Percentiles rank a stretch among this genome's conserved stretches.
Evolutionary conservation across 768 basidiomycete genomes (phyloP).

Genomic region (Tricholoma saponaceum): DNA sequence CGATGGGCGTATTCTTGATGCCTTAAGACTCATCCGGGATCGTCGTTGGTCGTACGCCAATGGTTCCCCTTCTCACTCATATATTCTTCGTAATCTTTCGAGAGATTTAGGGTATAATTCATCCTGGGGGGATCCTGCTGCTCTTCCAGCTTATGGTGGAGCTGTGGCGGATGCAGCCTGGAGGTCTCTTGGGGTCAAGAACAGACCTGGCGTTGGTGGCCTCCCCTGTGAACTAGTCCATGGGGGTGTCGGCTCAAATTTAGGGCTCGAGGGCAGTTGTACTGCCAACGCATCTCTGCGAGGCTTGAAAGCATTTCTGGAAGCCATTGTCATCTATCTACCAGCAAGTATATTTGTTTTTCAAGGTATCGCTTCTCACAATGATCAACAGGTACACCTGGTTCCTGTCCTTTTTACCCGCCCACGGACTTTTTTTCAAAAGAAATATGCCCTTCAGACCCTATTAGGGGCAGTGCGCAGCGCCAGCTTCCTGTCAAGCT

Average conservation of each 20-base stretch:
- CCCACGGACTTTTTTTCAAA: constrained; percentile 47
- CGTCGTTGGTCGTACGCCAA: constrained; percentile 58
- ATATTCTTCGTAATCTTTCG: constrained; percentile 44
- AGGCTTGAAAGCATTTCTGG: constrained; percentile 50
- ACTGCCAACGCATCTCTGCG: constrained; percentile 53
- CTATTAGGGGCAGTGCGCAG: constrained; percentile 56
- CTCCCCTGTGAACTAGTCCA: constrained; percentile 77
- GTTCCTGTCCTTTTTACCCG: constrained; percentile 60
- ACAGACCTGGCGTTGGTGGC: constrained; percentile 57
- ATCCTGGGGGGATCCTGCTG: constrained; percentile 58
- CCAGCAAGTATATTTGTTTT: constrained; percentile 48
- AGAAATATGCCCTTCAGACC: constrained; percentile 35
- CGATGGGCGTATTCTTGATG: constrained; percentile 53
- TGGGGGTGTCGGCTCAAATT: constrained; percentile 41
- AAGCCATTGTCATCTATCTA: constrained; percentile 64
- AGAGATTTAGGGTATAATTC: constrained; percentile 53
- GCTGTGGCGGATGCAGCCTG: constrained; percentile 45
- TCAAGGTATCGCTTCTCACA: constrained; percentile 1
- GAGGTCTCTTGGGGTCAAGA: constrained; percentile 50
- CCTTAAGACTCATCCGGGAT: constrained; percentile 49
- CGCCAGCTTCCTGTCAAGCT: constrained; percentile 67
- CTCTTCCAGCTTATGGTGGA: constrained; percentile 64
- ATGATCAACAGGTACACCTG: constrained; percentile 56
- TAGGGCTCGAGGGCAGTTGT: constrained; percentile 54
- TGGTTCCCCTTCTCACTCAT: constrained; percentile 32